Conservation (phyloP, 352 stramenopile genomes). For the Phytopythium helicoides region DNA sequence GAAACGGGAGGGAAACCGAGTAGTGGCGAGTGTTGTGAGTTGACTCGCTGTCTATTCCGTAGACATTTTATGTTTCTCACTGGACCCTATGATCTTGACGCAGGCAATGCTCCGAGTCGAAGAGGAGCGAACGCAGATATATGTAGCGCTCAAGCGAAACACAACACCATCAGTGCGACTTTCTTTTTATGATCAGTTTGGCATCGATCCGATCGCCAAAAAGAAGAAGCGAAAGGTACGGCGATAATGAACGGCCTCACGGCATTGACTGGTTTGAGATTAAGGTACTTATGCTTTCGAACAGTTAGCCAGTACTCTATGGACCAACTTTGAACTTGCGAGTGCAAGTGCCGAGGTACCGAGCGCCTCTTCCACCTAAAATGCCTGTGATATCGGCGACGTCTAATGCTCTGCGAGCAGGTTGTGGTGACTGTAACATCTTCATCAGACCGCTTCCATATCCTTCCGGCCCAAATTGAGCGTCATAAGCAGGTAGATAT, state of each 20-base stretch:
- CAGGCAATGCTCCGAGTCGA: slow-evolving; percentile 55
- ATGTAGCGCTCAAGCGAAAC: slow-evolving; percentile 50
- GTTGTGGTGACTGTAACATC: slow-evolving; percentile 52
- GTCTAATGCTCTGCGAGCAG: slow-evolving; percentile 9
- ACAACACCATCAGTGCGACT: slow-evolving; percentile 32
- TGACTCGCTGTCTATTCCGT: not conserved
- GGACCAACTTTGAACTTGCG: slow-evolving; percentile 53
- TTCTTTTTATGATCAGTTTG: slow-evolving; percentile 68
- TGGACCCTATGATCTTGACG: not conserved
- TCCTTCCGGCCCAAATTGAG: slow-evolving; percentile 56
- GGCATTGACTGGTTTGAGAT: not conserved
- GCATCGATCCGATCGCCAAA: slow-evolving; percentile 45
- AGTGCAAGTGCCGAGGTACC: slow-evolving; percentile 61
- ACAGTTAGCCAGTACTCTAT: slow-evolving; percentile 60
- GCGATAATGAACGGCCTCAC: not conserved
- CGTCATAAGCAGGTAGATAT: slow-evolving; percentile 61
- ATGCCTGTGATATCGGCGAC: not conserved
- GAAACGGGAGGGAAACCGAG: slow-evolving; percentile 14
- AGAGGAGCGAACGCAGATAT: slow-evolving; percentile 50
- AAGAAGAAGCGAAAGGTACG: slow-evolving; percentile 69
- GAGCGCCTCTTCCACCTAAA: not conserved
- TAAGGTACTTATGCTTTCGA: not conserved
- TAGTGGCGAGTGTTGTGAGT: slow-evolving; percentile 33
- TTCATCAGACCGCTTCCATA: slow-evolving; percentile 51
- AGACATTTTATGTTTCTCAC: not conserved